phyloP scores from a whole-genome alignment of 495 filamentous ascomycete species.

The Halenospora varia region DNA sequence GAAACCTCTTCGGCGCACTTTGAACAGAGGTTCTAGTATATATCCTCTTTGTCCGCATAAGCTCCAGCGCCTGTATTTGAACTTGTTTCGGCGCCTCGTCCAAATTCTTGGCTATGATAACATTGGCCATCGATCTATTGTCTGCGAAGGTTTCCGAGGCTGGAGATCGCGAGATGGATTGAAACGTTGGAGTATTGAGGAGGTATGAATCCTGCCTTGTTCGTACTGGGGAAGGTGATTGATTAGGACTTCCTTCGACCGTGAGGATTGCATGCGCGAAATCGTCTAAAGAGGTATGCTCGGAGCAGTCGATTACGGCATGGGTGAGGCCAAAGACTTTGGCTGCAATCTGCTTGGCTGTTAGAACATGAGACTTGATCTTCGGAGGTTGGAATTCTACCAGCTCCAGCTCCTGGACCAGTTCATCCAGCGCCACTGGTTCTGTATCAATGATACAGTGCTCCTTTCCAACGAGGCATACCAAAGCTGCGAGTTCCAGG shows the following conservation, averaged over 20 bases:
- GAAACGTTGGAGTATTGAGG: conserved; percentile 18
- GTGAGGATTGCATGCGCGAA: conserved; percentile 65
- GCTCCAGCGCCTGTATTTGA: conserved; percentile 87
- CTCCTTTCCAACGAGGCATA: conserved; percentile 73
- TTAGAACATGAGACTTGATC: background rate
- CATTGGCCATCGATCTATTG: conserved; percentile 59
- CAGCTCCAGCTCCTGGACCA: conserved; percentile 69
- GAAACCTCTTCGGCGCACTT: conserved; percentile 71
- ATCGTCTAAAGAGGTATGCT: conserved; percentile 71
- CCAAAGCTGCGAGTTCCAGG: conserved; percentile 79
- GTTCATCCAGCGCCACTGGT: conserved; percentile 51
- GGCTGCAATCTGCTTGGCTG: conserved; percentile 49
- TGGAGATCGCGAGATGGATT: conserved; percentile 21
- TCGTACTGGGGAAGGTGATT: conserved; percentile 32
- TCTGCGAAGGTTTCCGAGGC: conserved; percentile 23
- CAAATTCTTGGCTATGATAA: conserved; percentile 78
- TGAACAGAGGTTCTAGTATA: conserved; percentile 68
- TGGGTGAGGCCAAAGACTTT: conserved; percentile 68
- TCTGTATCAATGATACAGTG: conserved; percentile 86
- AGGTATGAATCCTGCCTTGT: conserved; percentile 28
- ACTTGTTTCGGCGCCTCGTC: conserved; percentile 62
- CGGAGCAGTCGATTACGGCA: conserved; percentile 65
- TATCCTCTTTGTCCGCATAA: conserved; percentile 75
- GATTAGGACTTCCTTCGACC: conserved; percentile 31
- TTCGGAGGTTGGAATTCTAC: conserved; percentile 35